Base-by-base conservation (phyloP, 2,329 filamentous ascomycete genomes). In the Trichoderma harzianum region DNA sequence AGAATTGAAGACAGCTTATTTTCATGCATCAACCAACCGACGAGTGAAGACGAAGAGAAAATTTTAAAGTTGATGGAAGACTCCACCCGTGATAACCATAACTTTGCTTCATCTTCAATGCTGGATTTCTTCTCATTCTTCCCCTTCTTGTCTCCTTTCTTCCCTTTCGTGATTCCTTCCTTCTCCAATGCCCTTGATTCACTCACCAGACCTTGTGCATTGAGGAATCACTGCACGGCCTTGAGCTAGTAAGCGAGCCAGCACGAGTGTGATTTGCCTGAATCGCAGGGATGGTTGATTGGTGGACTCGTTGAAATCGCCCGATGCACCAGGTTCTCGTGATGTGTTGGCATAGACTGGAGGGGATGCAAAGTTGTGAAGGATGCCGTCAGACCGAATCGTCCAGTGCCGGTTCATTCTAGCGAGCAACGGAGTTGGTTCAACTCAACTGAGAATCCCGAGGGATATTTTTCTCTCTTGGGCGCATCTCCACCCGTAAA, bases 21-120 rank as follows among this genome's bases (percentile, higher is more conserved):
- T 53, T 53, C 47, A 53, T 24, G 47, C 47, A 53, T 53, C 21
- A 53, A 53, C 11, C 11, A 12, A 53, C 47, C 47, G 21, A 24
- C 47, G 47, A 53, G 47, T 53, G 47, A 53, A 21, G 43, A 51
- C 5, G 43, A 51, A 51, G 43, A 51, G 43, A 51, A 51, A 21
- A 51, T 21, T 51, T 51, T 51, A 21, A 51, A 66, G 47, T 66
- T 55, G 63, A n/a, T 55, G 4, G 21, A 14, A 24, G 12, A 55
- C 63, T 32, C 63, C 63, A 53, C 62, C 21, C n/a, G 47, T 34
- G n/a, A 26, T 66, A 66, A 66, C 63, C 21, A 55, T 55, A 66
- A 36, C 34, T 26, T 34, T 53, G 63, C 28, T 66, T 66, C 43
- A 26, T 2, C n/a, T 43, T 43, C 7, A 10, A 43, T 7, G 16